These are phyloP conservation scores for Chaetomium globosum DNA, from an alignment of 2,329 filamentous ascomycete genomes.

Conservation along the genomic window DNA sequence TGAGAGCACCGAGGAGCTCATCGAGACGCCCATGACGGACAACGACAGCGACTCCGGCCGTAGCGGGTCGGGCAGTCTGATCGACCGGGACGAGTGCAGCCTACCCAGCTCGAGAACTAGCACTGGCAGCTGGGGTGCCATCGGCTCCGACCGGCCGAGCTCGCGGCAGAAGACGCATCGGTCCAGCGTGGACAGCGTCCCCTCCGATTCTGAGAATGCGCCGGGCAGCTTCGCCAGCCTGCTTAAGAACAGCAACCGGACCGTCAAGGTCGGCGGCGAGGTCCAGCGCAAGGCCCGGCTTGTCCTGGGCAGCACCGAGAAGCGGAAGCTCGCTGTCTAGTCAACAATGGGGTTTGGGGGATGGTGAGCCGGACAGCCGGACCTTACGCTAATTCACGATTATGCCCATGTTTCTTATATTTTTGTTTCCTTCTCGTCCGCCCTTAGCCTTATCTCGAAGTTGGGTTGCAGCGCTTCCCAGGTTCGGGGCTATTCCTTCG, in stretches of 20 bases:
- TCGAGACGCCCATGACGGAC: conserved; percentile 67
- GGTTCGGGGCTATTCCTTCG: background rate
- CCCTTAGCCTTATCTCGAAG: conserved; percentile 8
- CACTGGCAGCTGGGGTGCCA: conserved; percentile 74
- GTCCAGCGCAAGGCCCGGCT: conserved; percentile 82
- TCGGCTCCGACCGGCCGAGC: conserved; percentile 81
- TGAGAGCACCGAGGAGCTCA: conserved; percentile 69
- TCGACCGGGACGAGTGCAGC: conserved; percentile 68
- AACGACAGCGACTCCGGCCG: conserved; percentile 73
- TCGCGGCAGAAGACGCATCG: conserved; percentile 65
- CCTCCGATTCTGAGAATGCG: conserved; percentile 53
- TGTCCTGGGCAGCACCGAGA: conserved; percentile 85
- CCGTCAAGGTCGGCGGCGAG: conserved; percentile 58
- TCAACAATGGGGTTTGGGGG: conserved; percentile 9
- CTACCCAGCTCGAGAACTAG: conserved; percentile 75
- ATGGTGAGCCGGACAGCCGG: conserved; percentile 22
- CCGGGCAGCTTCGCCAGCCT: conserved; percentile 66
- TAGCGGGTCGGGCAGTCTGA: conserved; percentile 75
- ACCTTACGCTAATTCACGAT: conserved; percentile 40
- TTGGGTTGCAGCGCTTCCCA: conserved; percentile 33
- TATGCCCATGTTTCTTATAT: conserved; percentile 34
- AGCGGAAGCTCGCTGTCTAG: conserved; percentile 69
- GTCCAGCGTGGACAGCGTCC: conserved; percentile 65
- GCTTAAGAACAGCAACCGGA: conserved; percentile 63
- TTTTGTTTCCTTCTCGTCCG: conserved; percentile 25